These are phyloP conservation scores for Nadsonia commutata DNA, from an alignment of 1,139 yeast species.

Conservation along the genomic window DNA sequence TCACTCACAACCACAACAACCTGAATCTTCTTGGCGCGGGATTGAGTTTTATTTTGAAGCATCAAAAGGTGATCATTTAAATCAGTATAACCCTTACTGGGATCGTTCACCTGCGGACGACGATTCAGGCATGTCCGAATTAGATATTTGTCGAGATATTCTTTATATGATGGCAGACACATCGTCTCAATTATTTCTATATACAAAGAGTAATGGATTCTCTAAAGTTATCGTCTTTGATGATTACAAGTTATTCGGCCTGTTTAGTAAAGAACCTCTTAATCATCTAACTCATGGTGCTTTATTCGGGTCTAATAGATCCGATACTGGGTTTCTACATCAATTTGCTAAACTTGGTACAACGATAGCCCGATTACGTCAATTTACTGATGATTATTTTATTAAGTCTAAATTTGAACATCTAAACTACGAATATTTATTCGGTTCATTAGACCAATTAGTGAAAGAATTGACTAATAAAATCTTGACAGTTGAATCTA, in stretches of 20 bases:
- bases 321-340: conserved; percentile 5
- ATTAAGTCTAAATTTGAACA: conserved; percentile 8
- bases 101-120: background rate
- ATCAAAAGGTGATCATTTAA: conserved; percentile 8
- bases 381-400: conserved; percentile 8
- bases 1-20: background rate
- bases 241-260: conserved; percentile 6
- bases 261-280: conserved; percentile 6
- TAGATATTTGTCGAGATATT: background rate
- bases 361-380: conserved; percentile 10
- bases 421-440: conserved; percentile 8
- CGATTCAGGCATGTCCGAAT: background rate
- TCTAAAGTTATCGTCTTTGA: background rate
- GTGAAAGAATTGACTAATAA: conserved; percentile 6
- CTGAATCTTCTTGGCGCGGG: background rate
- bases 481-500: conserved; percentile 7
- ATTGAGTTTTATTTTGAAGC: conserved; percentile 7
- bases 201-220: background rate
- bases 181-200: conserved; percentile 7
- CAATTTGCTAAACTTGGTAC: conserved; percentile 9
- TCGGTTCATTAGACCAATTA: conserved; percentile 10
- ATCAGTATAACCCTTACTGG: background rate
- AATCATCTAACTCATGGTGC: background rate
- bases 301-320: background rate
- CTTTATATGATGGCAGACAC: conserved; percentile 11